Conservation (phyloP, 2,329 filamentous ascomycete genomes). For the Aspergillus floridensis region DNA sequence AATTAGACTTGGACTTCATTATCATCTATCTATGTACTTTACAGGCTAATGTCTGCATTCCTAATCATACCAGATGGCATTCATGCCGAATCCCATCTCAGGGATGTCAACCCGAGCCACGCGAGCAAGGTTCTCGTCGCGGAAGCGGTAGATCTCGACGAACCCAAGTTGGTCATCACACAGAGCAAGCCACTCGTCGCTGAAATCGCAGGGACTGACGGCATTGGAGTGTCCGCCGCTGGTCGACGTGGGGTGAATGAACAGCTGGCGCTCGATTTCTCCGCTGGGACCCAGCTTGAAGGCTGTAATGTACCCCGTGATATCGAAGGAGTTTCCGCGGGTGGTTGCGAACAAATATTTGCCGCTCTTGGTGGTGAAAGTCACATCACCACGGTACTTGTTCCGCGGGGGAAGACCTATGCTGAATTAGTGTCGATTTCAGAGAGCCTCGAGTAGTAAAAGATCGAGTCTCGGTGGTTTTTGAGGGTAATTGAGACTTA, state of each 20-base stretch:
- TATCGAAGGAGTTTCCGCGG: conserved; percentile 70
- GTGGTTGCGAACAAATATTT: conserved; percentile 80
- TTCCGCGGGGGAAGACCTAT: conserved; percentile 45
- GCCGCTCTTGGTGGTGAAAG: conserved; percentile 65
- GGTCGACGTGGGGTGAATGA: conserved; percentile 78
- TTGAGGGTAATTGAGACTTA: conserved; percentile 33
- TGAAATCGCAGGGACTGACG: conserved; percentile 79
- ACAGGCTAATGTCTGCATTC: background rate
- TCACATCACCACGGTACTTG: conserved; percentile 81
- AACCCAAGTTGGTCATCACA: conserved; percentile 87
- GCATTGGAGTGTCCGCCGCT: conserved; percentile 87
- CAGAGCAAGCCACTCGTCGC: conserved; percentile 83
- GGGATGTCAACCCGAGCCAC: conserved; percentile 75
- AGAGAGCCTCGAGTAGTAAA: no score
- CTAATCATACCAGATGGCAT: conserved; percentile 90
- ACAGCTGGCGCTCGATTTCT: conserved; percentile 73
- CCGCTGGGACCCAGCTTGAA: conserved; percentile 70
- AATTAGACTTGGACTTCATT: background rate
- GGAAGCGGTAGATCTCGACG: conserved; percentile 84
- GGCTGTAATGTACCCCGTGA: conserved; percentile 79
- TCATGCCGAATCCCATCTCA: conserved; percentile 93
- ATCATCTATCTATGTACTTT: background rate
- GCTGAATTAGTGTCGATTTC: conserved; percentile 3
- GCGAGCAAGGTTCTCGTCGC: conserved; percentile 73
- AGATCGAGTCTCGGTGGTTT: no score